Conservation (phyloP, 169 alveolate genomes). For the Plasmodium cynomolgi region DNA sequence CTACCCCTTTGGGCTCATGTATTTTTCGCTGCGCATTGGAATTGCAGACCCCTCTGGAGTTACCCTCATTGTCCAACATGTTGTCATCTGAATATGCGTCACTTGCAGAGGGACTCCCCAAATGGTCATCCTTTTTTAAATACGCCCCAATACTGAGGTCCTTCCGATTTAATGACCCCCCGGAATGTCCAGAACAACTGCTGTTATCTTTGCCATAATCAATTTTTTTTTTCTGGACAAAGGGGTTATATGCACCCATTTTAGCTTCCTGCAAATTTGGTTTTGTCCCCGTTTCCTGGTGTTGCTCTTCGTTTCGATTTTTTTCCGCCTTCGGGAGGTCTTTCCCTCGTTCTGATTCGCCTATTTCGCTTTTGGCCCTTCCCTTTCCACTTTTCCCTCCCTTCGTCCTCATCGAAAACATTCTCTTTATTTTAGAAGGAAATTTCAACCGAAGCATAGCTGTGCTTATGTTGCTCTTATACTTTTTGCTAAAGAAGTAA, state of each 20-base stretch:
- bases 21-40: neutral
- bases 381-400: neutral
- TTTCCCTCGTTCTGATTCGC: neutral
- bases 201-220: neutral
- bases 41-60: neutral
- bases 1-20: neutral
- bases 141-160: neutral
- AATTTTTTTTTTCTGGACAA: neutral
- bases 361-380: neutral
- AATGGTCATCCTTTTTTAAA: neutral
- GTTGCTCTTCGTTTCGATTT: neutral
- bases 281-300: neutral
- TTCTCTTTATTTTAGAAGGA: conserved; percentile 32
- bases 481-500: neutral
- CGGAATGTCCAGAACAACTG: conserved; percentile 7
- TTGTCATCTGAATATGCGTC: conserved; percentile 1
- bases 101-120: neutral
- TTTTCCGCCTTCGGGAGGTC: neutral
- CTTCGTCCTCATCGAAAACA: conserved; percentile 11
- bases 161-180: neutral
- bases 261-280: neutral
- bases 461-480: neutral
- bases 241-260: neutral
- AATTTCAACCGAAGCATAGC: conserved; percentile 11
- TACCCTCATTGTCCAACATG: neutral